These are phyloP conservation scores for Eimeria tenella DNA, from an alignment of 169 alveolate species.

Conservation along the genomic window DNA sequence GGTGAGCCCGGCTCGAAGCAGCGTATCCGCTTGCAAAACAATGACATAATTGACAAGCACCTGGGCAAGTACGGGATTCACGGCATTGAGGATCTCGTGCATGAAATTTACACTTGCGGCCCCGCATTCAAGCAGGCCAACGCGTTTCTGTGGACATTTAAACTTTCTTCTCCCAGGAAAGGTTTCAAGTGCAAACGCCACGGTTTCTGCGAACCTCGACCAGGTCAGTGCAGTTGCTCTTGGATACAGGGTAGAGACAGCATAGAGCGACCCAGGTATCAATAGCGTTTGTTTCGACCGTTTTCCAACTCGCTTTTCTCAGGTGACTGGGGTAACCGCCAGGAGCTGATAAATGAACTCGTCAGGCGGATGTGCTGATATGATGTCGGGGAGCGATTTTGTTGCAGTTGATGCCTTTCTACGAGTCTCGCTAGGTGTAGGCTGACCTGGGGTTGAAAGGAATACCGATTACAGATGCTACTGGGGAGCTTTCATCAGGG, in stretches of 20 bases:
- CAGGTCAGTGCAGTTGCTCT: conserved; percentile 96
- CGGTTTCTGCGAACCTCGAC: conserved; percentile 96
- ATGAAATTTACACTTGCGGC: conserved; percentile 99
- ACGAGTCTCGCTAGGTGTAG: too few species aligned
- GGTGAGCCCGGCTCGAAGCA: conserved; percentile 92
- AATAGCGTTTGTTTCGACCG: neutral
- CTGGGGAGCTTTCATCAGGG: too few species aligned
- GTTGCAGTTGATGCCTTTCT: too few species aligned
- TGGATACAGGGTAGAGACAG: conserved; percentile 62
- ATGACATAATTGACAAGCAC: conserved; percentile 89
- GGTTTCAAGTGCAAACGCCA: conserved; percentile 99
- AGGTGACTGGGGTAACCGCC: conserved; percentile 93
- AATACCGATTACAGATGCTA: too few species aligned
- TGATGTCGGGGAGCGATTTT: too few species aligned
- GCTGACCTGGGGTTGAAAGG: too few species aligned
- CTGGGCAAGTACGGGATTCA: conserved; percentile 90
- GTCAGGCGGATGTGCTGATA: conserved; percentile 79
- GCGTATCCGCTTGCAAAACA: conserved; percentile 95
- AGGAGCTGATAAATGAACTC: conserved; percentile 88
- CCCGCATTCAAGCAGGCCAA: conserved; percentile 99
- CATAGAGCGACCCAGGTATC: neutral
- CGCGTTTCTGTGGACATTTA: conserved; percentile 99
- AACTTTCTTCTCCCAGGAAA: conserved; percentile 97
- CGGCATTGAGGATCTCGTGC: conserved; percentile 98
- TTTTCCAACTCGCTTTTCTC: neutral